Evolutionary conservation across 768 basidiomycete genomes (phyloP), one percentile per base, ranked within the genome.

Genomic region (Holtermannia corniformis): DNA sequence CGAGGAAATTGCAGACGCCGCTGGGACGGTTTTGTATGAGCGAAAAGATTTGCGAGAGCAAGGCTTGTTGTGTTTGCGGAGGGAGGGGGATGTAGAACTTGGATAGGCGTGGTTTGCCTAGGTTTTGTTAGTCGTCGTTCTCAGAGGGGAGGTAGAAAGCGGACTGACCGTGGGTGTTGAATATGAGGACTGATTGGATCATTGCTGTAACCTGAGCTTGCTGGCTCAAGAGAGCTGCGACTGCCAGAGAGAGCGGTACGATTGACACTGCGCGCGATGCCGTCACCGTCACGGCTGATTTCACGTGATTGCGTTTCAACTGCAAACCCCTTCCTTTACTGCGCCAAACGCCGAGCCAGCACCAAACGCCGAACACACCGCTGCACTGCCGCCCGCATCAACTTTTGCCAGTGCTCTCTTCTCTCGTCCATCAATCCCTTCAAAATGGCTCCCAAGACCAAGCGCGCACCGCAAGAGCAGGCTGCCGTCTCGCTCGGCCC

Each of bases 1-100:
- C 95, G 25, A 97, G 81, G 70, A 97, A 99, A 74, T 96, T 97
- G 75, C 95, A 99, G 7, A 95, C 77, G 0, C 82, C 82, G 2
- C 82, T 76, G 12, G 88, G 86, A 10, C 95, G 83, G 40, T 83
- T 77, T 47, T 82, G 84, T 47, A 99, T 81, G 48, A 96, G 81
- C 16, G 83, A 82, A 74, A 87, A 96, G 71, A 97, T 96, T 77
- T 85, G 86, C 60, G 86, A 81, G 47, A 93, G 80, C 26, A 92
- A 77, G 20, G 65, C 58, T 57, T 67, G 65, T 50, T 67, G 62
- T 14, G 59, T 50, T 4, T 60, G 49, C 0, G 70, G 64, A 7
- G 71, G 55, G 20, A 68, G 57, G 7, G 68, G 61, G 3, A 70
- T 72, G 56, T 70, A 74, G 64, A 74, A 74, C 57, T 72, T 74